Evolutionary conservation across 257 asterid genomes (phyloP), one percentile per base, ranked within the genome.

Genomic region (Ballota nigra): DNA sequence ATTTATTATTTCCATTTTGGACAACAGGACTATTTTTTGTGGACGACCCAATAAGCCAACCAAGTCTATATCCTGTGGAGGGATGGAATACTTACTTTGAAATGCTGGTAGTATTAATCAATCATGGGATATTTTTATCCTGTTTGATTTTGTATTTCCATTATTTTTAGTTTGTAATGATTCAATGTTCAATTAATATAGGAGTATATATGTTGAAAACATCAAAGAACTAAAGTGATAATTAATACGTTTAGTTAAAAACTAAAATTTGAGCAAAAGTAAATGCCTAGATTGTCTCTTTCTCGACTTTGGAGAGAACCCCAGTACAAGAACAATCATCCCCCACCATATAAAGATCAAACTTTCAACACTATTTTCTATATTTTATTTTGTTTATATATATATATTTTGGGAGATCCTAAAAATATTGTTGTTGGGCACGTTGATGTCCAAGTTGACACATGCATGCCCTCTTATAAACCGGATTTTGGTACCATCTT

Each of bases 401-500:
- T 26, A 3, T 26, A 7, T 29, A 16, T n/a, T 24, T 47, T 66
- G 61, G 16, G 33, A 11, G 53, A 66, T 66, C 28, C 34, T 47
- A 45, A 45, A 60, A n/a, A 18, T 12, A 19, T 24, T 65, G 41
- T 65, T 41, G 16, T 65, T 53, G 34, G 52, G 61, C 15, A 23
- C 29, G 28, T 22, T 68, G 38, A 2, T 45, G 36, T 61, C 40
- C 28, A 59, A 59, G 72, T 73, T 62, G 61, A 53, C 18, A 67
- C 72, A 61, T 63, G 77, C 71, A 36, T 53, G 10, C 38, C 33
- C 9, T 20, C 45, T 55, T 58, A 33, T 58, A 52, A 49, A 59
- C 55, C 69, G 66, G 78, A 77, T 77, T 71, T 69, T 40, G 36
- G 77, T 65, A 71, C 34, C 58, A 26, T 47, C 38, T 67, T 47